Base-by-base conservation (phyloP, 805 yeast species). In the Yarrowia sp. region DNA sequence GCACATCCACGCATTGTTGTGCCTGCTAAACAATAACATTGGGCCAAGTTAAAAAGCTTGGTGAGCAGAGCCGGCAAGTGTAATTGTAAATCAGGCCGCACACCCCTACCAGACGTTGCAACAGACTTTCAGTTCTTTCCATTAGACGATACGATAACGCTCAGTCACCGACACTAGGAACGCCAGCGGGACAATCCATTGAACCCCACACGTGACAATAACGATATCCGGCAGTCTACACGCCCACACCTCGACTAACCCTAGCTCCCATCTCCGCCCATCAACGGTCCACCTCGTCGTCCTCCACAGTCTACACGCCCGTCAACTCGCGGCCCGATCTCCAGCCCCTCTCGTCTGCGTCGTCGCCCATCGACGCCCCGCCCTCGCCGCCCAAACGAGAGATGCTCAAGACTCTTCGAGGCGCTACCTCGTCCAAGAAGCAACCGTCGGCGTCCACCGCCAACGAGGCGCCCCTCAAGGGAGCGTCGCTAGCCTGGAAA, bases 391-490 rank as follows among this genome's bases (percentile, higher is more conserved):
- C 61, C 15, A 65, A 65, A 50, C 68, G 68, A n/a, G 64, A 65
- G 63, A 65, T 65, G 68, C 63, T 65, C 34, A 65, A 50, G 68
- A 65, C 68, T n/a, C 50, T 65, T n/a, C 30, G 68, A 50, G 68
- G 68, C 39, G 56, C 58, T 15, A 38, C 56, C 30, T 39, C 64
- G 42, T 61, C 66, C 46, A 61, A 61, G 38, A 61, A 61, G 44
- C 53, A 61, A 30, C 44, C 66, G 40, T 19, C 66, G 34, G 38
- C 66, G 15, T 15, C 53, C 14, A 17, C 66, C 46, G 55, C 66
- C 43, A 61, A 39, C 46, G 53, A 46, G 55, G 55, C 55, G 20
- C 66, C 66, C 44, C 55, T 61, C 38, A 61, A 61, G 46, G 66
- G 66, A 34, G 66, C 66, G n/a, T 46, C 66, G 12, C 36, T 61